Conservation (phyloP, 2,329 filamentous ascomycete genomes). For the Botrytis galanthina region DNA sequence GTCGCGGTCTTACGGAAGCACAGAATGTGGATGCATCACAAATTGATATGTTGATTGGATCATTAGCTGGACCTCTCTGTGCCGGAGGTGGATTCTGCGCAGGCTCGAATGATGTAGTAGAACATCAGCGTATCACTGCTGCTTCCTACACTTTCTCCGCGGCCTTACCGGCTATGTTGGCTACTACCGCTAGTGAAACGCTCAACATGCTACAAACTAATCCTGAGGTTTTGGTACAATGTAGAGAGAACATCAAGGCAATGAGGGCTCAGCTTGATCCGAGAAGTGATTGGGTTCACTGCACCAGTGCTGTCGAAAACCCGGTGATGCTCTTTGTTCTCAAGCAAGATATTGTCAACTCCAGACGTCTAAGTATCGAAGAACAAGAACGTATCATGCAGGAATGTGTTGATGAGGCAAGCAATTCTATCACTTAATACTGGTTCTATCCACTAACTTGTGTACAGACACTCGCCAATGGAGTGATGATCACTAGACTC, state of each 20-base stretch:
- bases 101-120: constrained; percentile 84
- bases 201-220: constrained; percentile 81
- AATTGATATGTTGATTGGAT: constrained; percentile 96
- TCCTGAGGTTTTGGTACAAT: constrained; percentile 73
- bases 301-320: constrained; percentile 79
- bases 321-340: constrained; percentile 81
- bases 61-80: constrained; percentile 83
- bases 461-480: constrained; percentile 73
- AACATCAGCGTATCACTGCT: constrained; percentile 92
- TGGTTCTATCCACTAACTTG: constrained; percentile 18
- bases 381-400: constrained; percentile 85
- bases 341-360: constrained; percentile 76
- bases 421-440: constrained; percentile 30
- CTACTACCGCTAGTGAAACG: constrained; percentile 93
- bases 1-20: constrained; percentile 88
- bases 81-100: constrained; percentile 96
- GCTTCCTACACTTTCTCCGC: constrained; percentile 95
- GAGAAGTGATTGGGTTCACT: constrained; percentile 87
- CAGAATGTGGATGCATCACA: constrained; percentile 93
- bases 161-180: constrained; percentile 86
- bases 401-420: constrained; percentile 94
- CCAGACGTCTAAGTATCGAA: constrained; percentile 63
- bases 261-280: constrained; percentile 89
- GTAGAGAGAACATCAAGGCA: constrained; percentile 81
- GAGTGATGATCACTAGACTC: constrained; percentile 82